A percentile compares a stretch with the other conserved stretches of the same genome.
These are phyloP conservation scores for Pyrus communis DNA, from an alignment of 306 rosid genomes.

Conservation along the genomic window DNA sequence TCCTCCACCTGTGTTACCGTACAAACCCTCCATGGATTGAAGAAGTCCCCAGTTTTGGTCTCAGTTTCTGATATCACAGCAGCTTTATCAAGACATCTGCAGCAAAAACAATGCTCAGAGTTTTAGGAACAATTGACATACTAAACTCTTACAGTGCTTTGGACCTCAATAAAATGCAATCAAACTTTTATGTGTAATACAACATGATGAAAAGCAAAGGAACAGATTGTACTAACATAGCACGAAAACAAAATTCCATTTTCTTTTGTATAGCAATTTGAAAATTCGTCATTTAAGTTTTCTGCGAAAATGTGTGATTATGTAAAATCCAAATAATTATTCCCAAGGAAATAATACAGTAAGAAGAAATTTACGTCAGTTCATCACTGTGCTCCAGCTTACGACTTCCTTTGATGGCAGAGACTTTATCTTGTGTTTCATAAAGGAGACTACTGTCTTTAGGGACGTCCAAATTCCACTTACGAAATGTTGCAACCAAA, in stretches of 20 bases:
- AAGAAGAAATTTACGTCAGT: slow-evolving; percentile 44
- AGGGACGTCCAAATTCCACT: slow-evolving; percentile 60
- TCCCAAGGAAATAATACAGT: not conserved
- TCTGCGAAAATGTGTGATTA: not conserved
- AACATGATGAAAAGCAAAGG: no score
- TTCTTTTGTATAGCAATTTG: not conserved
- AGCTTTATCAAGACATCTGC: slow-evolving; percentile 90
- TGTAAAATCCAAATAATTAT: not conserved
- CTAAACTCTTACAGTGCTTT: not conserved
- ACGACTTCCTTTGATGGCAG: slow-evolving; percentile 94
- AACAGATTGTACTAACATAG: no score
- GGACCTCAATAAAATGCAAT: not conserved
- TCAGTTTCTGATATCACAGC: slow-evolving; percentile 62
- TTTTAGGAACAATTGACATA: no score
- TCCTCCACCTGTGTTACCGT: slow-evolving; percentile 96
- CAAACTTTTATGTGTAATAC: no score
- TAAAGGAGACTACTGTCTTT: slow-evolving; percentile 61
- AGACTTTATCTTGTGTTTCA: slow-evolving; percentile 65
- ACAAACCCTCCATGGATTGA: slow-evolving; percentile 81
- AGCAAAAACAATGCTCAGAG: slow-evolving; percentile 6
- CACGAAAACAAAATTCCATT: not conserved
- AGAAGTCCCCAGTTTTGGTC: slow-evolving; percentile 44
- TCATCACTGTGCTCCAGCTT: slow-evolving; percentile 80
- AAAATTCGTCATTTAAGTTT: not conserved
- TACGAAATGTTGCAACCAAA: slow-evolving; percentile 71